Evolutionary conservation across 2,329 filamentous ascomycete species (phyloP), one percentile per base, ranked within the genome.

Genomic region (Aspergillus persii): DNA sequence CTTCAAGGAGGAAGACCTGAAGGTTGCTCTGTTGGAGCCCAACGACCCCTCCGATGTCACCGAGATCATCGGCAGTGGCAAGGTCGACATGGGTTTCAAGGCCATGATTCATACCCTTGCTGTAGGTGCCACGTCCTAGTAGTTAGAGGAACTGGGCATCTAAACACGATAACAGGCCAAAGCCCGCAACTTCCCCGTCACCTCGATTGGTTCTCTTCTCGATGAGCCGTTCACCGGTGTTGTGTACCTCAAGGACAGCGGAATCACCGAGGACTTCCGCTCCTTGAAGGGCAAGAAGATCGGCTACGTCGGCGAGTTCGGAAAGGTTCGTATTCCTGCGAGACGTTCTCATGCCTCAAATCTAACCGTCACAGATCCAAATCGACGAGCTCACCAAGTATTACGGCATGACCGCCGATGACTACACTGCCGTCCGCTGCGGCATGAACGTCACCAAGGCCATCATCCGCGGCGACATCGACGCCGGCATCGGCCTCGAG

Each of bases 21-120:
- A 90, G 75, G 89, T 92, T 66, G 89, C 89, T 69, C 78, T 92
- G 23, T 81, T 92, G 15, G 89, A 92, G 76, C 89, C 89, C 63
- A 89, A 92, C 66, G 89, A 92, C 71, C 89, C 89, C 1, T 91
- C 88, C 68, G 89, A 92, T 80, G 89, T 92, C 63, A 92, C 89
- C 62, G 89, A 92, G 74, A 91, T 92, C 74, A 90, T 92, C 65
- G 89, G 89, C 60, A 87, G 83, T 57, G 87, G 86, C 61, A 91
- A 91, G 71, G 86, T 91, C 53, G 89, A 92, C 70, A 84, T 92
- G 69, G 89, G 89, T 49, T 91, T 90, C 83, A 92, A 92, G 76
- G 89, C 89, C 64, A 92, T 92, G 89, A 92, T 92, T 66, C 89
- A 92, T 71, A 92, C 89, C 8, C 83, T 92, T 60, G 89, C 89